Conservation (phyloP, 306 rosid species). For the Trifolium fragiferum region DNA sequence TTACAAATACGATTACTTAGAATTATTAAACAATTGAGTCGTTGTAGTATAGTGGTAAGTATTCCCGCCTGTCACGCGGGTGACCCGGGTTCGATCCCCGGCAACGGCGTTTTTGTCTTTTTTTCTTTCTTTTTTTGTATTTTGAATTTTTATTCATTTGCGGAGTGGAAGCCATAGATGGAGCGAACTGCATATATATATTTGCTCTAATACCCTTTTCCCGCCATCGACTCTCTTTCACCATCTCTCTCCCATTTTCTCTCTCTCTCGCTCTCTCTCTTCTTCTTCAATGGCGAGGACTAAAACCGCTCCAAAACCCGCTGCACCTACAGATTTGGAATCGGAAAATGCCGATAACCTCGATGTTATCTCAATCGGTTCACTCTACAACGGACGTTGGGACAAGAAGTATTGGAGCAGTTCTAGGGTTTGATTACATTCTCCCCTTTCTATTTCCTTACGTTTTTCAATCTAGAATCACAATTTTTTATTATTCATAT, state of each 20-base stretch:
- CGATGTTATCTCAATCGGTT: conserved; percentile 79
- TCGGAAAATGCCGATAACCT: conserved; percentile 57
- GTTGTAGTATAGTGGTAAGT: conserved; percentile 18
- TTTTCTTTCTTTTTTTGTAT: not conserved
- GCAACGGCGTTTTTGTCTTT: not conserved
- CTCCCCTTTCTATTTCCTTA: not conserved
- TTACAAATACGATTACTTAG: no score
- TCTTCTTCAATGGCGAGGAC: conserved; percentile 44
- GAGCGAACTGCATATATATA: not conserved
- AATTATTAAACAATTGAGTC: not conserved
- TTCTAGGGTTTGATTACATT: conserved; percentile 72
- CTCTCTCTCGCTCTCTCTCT: not conserved
- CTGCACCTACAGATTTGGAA: conserved; percentile 32
- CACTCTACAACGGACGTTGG: conserved; percentile 77
- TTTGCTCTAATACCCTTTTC: conserved; percentile 5
- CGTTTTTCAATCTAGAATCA: conserved; percentile 2
- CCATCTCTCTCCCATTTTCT: not conserved
- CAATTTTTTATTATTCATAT: not conserved
- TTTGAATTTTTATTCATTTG: not conserved
- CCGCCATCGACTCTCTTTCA: conserved; percentile 26
- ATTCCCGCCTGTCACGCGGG: not conserved
- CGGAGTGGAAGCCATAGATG: not conserved
- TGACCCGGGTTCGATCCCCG: conserved; percentile 12
- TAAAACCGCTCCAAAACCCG: conserved; percentile 33
- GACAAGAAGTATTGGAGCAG: conserved; percentile 96